Evolutionary conservation across 768 basidiomycete species (phyloP).

Genomic region (Phanerochaete sordida): DNA sequence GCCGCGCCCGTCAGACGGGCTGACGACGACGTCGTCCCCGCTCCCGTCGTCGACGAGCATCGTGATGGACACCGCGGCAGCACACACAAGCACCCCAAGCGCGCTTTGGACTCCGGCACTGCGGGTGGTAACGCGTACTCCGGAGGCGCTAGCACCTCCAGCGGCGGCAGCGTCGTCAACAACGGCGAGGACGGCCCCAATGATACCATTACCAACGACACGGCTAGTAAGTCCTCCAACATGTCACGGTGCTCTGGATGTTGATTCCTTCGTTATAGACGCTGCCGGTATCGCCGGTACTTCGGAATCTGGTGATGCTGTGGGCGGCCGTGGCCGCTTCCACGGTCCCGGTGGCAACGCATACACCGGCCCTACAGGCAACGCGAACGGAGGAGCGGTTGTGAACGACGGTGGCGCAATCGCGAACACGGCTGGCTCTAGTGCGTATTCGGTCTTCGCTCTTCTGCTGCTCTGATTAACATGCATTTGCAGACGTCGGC

Average conservation of each 20-base stretch:
- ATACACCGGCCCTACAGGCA: slow-evolving; percentile 8
- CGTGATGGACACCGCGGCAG: neutral
- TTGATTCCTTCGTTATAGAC: neutral
- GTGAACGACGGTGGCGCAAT: slow-evolving; percentile 9
- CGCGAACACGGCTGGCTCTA: slow-evolving; percentile 5
- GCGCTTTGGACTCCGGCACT: slow-evolving; percentile 16
- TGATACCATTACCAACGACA: slow-evolving; percentile 8
- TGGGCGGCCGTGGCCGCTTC: slow-evolving; percentile 10
- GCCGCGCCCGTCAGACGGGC: neutral
- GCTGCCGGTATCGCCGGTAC: slow-evolving; percentile 13
- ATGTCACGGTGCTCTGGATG: neutral
- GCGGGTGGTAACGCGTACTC: slow-evolving; percentile 21
- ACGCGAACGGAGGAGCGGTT: slow-evolving; percentile 9
- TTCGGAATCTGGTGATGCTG: slow-evolving; percentile 10
- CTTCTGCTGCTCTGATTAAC: neutral
- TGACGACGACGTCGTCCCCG: neutral
- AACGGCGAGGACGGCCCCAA: slow-evolving; percentile 1
- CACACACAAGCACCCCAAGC: neutral
- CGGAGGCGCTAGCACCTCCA: slow-evolving; percentile 12
- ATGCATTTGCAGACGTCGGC: slow-evolving; percentile 7
- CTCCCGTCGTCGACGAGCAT: neutral
- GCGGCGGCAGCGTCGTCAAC: slow-evolving; percentile 12
- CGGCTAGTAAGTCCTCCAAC: slow-evolving; percentile 1
- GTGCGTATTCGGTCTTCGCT: neutral
- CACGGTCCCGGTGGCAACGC: slow-evolving; percentile 14